Evolutionary conservation across 108 stramenopile genomes (phyloP).

Genomic region (Conticribra weissflogii): DNA sequence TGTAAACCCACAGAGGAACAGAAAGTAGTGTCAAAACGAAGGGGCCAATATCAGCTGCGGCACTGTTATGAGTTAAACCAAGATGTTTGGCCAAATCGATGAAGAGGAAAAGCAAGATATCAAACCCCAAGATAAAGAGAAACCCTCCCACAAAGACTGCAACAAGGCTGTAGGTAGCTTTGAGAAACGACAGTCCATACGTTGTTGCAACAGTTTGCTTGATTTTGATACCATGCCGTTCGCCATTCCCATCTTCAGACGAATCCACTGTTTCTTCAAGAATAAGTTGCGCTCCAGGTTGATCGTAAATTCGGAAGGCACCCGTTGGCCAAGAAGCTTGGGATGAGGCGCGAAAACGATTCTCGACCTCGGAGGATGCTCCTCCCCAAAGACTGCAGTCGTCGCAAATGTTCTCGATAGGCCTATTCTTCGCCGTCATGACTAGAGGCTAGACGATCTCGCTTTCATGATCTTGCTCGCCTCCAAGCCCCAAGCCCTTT

Average conservation of each 20-base stretch:
- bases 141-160: constrained; percentile 44
- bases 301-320: constrained; percentile 31
- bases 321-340: not conserved
- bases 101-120: constrained; percentile 43
- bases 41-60: not conserved
- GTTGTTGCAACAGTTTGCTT: not conserved
- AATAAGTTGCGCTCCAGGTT: constrained; percentile 28
- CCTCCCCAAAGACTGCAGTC: constrained; percentile 11
- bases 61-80: constrained; percentile 15
- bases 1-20: constrained; percentile 39
- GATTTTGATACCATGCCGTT: not conserved
- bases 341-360: constrained; percentile 15
- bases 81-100: constrained; percentile 39
- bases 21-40: constrained; percentile 24
- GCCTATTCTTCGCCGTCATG: too few species aligned
- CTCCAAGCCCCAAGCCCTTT: too few species aligned
- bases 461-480: too few species aligned
- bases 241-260: not conserved
- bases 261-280: not conserved
- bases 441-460: too few species aligned
- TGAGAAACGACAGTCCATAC: constrained; percentile 3
- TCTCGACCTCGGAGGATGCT: constrained; percentile 5
- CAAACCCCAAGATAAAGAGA: constrained; percentile 40
- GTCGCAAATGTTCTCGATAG: constrained; percentile 15
- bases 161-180: constrained; percentile 41